phyloP scores from a whole-genome alignment of 2,329 filamentous ascomycete species.

The Gyromitra esculenta region DNA sequence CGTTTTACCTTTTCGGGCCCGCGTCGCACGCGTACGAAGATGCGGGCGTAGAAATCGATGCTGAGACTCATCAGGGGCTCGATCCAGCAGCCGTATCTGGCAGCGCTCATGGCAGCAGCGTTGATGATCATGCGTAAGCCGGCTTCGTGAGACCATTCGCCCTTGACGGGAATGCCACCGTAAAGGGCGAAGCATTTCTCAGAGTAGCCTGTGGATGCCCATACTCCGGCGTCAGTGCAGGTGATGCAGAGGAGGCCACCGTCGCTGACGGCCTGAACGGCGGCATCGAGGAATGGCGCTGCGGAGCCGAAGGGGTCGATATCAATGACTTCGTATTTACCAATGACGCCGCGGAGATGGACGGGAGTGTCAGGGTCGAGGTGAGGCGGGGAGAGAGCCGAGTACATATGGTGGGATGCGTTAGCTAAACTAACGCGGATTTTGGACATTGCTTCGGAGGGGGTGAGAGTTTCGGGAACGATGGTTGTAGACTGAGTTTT shows the following conservation, averaged over 20 bases:
- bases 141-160: constrained; percentile 84
- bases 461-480: constrained; percentile 68
- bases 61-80: constrained; percentile 92
- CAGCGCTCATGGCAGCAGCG: constrained; percentile 80
- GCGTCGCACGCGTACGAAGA: constrained; percentile 84
- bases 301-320: constrained; percentile 96
- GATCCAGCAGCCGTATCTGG: constrained; percentile 84
- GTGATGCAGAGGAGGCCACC: constrained; percentile 93
- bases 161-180: constrained; percentile 86
- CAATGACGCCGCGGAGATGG: constrained; percentile 54
- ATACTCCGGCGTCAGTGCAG: constrained; percentile 94
- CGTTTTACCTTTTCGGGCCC: constrained; percentile 90
- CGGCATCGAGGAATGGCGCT: constrained; percentile 88
- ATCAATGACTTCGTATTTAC: constrained; percentile 90
- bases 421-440: constrained; percentile 65
- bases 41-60: constrained; percentile 92
- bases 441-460: constrained; percentile 46
- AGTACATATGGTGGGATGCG: constrained; percentile 90
- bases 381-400: constrained; percentile 63
- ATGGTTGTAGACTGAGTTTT: constrained; percentile 75
- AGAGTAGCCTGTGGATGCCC: constrained; percentile 90
- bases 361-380: constrained; percentile 55
- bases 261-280: constrained; percentile 81
- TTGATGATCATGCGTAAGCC: constrained; percentile 88
- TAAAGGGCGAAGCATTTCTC: constrained; percentile 97